Evolutionary conservation across 139 green algal species (phyloP).

Genomic region (Micractinium sp.): DNA sequence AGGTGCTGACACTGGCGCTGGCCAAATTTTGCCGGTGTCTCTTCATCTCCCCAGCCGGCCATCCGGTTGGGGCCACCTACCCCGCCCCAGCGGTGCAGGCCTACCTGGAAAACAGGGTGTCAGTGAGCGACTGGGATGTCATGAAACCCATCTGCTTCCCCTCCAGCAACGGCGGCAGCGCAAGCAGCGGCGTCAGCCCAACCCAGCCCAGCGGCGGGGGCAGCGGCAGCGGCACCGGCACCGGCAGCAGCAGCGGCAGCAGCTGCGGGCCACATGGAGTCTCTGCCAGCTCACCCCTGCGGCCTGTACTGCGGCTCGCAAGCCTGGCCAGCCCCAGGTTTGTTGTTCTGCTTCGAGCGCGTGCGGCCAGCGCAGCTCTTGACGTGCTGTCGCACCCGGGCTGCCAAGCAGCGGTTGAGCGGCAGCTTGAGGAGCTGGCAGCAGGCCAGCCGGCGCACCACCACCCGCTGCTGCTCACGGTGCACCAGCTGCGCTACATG

Average conservation of each 20-base stretch:
- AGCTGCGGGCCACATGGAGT: neutral
- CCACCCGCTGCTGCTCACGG: neutral
- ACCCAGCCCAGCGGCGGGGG: neutral
- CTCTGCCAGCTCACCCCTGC: neutral
- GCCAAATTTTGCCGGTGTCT: neutral
- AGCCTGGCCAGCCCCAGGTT: neutral
- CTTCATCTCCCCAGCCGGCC: neutral
- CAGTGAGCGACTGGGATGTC: neutral
- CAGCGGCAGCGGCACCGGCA: neutral
- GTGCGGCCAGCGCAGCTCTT: neutral
- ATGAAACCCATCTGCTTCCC: neutral
- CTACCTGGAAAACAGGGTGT: neutral
- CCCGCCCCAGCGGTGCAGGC: neutral
- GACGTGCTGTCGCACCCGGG: neutral
- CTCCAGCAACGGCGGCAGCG: neutral
- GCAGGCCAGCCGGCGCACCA: neutral
- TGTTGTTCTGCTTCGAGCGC: neutral
- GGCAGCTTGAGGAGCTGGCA: neutral
- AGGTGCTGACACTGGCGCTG: neutral
- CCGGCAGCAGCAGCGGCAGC: neutral
- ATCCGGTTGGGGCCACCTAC: neutral
- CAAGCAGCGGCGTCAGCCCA: too few species aligned
- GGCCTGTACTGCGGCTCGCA: neutral
- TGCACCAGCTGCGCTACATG: neutral
- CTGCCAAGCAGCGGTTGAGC: neutral